Conservation (phyloP, 148 eudicot species). For the Silene uniflora region DNA sequence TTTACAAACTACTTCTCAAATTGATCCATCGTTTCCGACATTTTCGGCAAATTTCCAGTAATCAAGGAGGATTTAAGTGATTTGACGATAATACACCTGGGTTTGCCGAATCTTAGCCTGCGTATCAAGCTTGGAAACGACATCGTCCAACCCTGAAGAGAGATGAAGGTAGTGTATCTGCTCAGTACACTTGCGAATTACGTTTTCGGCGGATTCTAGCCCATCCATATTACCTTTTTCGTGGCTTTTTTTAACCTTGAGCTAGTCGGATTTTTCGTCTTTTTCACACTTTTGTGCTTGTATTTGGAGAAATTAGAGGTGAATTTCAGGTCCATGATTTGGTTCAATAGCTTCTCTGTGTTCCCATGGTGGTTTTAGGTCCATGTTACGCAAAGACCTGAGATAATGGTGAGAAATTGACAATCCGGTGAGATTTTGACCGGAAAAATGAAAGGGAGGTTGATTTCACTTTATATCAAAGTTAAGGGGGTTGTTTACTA, state of each 20-base stretch:
- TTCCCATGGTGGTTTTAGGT: slow-evolving; percentile 8
- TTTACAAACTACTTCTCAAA: slow-evolving; percentile 35
- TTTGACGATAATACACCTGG: slow-evolving; percentile 28
- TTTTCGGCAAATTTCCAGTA: slow-evolving; percentile 30
- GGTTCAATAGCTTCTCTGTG: slow-evolving; percentile 37
- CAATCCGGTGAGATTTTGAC: no score
- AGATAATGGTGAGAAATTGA: no score
- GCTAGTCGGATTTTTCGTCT: slow-evolving; percentile 31
- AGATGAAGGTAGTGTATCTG: slow-evolving; percentile 33
- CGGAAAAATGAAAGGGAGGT: no score
- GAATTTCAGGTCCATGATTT: slow-evolving; percentile 39
- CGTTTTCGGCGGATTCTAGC: slow-evolving; percentile 35
- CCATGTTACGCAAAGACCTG: no score
- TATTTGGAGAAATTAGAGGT: slow-evolving; percentile 28
- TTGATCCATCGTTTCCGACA: slow-evolving; percentile 29
- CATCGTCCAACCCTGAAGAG: slow-evolving; percentile 24
- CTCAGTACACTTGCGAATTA: slow-evolving; percentile 32
- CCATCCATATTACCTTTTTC: slow-evolving; percentile 34
- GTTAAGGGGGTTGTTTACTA: no score
- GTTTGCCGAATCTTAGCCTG: slow-evolving; percentile 31
- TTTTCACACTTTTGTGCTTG: slow-evolving; percentile 33
- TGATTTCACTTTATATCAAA: no score
- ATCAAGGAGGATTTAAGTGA: slow-evolving; percentile 27
- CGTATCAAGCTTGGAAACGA: slow-evolving; percentile 26
- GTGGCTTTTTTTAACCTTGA: slow-evolving; percentile 32